phyloP scores from a whole-genome alignment of 2,329 filamentous ascomycete genomes.

The Cladosporium sp. region DNA sequence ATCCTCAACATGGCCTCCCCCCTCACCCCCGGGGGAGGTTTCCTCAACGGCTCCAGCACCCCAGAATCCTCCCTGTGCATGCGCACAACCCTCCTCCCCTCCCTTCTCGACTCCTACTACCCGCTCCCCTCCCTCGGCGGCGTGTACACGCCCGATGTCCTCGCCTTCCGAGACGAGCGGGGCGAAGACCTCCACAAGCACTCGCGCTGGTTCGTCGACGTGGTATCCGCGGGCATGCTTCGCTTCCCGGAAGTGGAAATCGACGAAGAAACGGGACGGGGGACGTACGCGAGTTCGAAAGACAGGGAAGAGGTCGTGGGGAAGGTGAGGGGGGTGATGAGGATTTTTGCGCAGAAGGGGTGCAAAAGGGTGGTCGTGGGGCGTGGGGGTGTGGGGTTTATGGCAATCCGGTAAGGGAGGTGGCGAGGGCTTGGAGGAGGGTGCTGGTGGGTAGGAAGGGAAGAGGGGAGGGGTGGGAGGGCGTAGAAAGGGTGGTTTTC shows the following conservation, averaged over 20 bases:
- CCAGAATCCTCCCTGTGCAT: constrained; percentile 59
- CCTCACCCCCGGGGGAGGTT: constrained; percentile 55
- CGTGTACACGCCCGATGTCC: constrained; percentile 52
- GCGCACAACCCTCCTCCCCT: constrained; percentile 54
- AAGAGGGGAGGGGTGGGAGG: constrained; percentile 35
- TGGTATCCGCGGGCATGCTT: constrained; percentile 54
- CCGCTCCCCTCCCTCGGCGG: constrained; percentile 53
- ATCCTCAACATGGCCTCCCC: constrained; percentile 61
- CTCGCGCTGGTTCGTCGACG: constrained; percentile 54
- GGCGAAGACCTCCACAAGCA: constrained; percentile 35
- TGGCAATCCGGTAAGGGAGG: constrained; percentile 55
- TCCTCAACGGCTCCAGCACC: constrained; percentile 54
- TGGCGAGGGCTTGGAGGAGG: constrained; percentile 51
- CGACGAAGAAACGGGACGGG: constrained; percentile 33
- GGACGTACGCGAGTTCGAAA: constrained; percentile 30
- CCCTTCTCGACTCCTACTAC: constrained; percentile 54
- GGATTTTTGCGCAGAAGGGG: constrained; percentile 43
- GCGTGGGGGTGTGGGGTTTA: constrained; percentile 62
- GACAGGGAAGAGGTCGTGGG: constrained; percentile 46
- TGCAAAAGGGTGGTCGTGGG: constrained; percentile 48
- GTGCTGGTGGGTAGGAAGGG: constrained; percentile 26
- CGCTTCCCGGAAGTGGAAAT: constrained; percentile 47
- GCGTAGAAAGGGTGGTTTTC: constrained; percentile 51
- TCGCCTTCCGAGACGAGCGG: constrained; percentile 49
- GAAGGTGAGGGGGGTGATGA: constrained; percentile 55